Base-by-base conservation (phyloP, 129 eudicot genomes). In the Centrapalus pauciflorus region DNA sequence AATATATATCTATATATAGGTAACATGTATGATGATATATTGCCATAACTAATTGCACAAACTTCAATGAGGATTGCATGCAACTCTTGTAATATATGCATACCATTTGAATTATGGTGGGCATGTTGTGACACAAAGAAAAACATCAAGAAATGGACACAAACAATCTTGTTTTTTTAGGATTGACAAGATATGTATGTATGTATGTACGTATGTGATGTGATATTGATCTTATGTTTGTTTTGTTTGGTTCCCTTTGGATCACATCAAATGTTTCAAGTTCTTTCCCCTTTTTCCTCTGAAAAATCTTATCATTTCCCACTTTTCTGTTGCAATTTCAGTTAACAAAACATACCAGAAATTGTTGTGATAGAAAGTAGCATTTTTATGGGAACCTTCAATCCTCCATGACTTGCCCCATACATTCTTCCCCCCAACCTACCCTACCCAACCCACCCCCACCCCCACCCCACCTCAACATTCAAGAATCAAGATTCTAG, bases 361-460 rank as follows among this genome's bases (percentile, higher is more conserved):
- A 7, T 28, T 84, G 83, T 66, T 30, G 78, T 67, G 25, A n/a
- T 74, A 27, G 55, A 68, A 65, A 35, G 80, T 45, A 37, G 62
- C 83, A 83, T 24, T 56, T 52, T 57, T 69, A 37, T 73, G 77
- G 76, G 77, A 73, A 59, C 58, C 43, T 81, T 28, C 72, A 77
- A 70, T 58, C 66, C 81, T 77, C 85, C 85, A 80, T 74, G 64
- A 77, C 81, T 59, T 74, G 74, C 71, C 83, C 89, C 85, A 84
- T 84, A 77, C 85, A 74, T 80, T 74, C 89, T 73, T 71, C 83
- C 85, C 89, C 82, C 80, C 84, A 43, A 38, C 65, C 35, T n/a
- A n/a, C n/a, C 81, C 52, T 74, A 71, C 71, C 83, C 89, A 83
- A 84, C 80, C 74, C 85, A 74, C 77, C 70, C 89, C 70, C 67